phyloP scores from a whole-genome alignment of 805 yeast species.

The Teunomyces tritomae region DNA sequence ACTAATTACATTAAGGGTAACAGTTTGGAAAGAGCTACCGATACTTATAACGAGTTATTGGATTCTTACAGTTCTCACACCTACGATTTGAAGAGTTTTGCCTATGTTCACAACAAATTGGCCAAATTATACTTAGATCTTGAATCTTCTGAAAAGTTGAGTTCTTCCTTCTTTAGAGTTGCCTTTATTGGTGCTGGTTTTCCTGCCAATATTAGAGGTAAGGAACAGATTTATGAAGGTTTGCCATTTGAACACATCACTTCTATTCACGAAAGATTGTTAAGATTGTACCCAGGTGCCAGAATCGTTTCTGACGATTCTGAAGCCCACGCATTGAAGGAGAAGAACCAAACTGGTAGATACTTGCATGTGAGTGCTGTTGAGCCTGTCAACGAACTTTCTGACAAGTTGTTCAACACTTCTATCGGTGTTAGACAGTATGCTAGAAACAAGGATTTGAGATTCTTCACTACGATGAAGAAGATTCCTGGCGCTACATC shows the following conservation, averaged over 20 bases:
- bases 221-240: constrained; percentile 81
- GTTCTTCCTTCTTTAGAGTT: constrained; percentile 77
- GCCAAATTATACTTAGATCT: constrained; percentile 65
- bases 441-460: constrained; percentile 70
- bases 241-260: constrained; percentile 84
- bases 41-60: constrained; percentile 71
- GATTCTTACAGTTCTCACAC: constrained; percentile 70
- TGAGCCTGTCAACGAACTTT: constrained; percentile 59
- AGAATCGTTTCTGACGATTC: constrained; percentile 59
- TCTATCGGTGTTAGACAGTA: constrained; percentile 68
- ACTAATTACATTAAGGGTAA: constrained; percentile 65
- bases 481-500: constrained; percentile 72
- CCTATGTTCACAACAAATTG: constrained; percentile 65
- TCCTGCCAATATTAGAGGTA: constrained; percentile 72
- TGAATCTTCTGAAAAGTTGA: constrained; percentile 66
- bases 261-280: constrained; percentile 73
- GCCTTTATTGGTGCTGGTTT: constrained; percentile 82
- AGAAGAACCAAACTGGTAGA: constrained; percentile 61
- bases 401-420: constrained; percentile 43
- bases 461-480: constrained; percentile 65
- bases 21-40: constrained; percentile 76
- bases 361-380: constrained; percentile 70
- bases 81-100: constrained; percentile 72
- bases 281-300: constrained; percentile 79
- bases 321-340: constrained; percentile 50